Percentiles rank a stretch among this genome's conserved stretches.
Evolutionary conservation across 352 stramenopile genomes (phyloP).

Genomic region (Globisporangium ultimum): DNA sequence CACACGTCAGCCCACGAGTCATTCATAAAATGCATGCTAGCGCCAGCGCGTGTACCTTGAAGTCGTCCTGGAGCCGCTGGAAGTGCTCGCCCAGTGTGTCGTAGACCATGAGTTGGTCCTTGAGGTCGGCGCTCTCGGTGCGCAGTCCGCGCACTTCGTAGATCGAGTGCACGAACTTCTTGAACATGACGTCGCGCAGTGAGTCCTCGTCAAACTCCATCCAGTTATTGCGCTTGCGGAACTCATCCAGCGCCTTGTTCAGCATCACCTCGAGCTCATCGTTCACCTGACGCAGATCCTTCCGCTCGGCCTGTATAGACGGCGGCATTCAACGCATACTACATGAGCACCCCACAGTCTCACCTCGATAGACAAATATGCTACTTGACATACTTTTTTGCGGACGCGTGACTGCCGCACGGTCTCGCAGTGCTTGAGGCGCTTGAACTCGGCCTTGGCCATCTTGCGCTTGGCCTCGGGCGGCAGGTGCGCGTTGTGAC

Average conservation of each 20-base stretch:
- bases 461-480: constrained; percentile 43
- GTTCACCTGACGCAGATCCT: constrained; percentile 51
- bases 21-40: neutral
- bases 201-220: constrained; percentile 49
- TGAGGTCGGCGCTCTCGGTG: constrained; percentile 37
- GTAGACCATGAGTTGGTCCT: constrained; percentile 48
- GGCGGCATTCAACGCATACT: no score
- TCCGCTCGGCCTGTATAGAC: constrained; percentile 30
- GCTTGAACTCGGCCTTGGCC: constrained; percentile 66
- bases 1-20: neutral
- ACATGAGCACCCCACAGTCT: no score
- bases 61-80: constrained; percentile 63
- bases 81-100: constrained; percentile 72
- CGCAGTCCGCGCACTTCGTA: constrained; percentile 61
- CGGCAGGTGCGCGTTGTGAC: constrained; percentile 37
- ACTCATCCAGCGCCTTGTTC: constrained; percentile 25
- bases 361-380: no score
- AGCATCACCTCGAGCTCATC: constrained; percentile 56
- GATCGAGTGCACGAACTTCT: constrained; percentile 72
- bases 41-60: constrained; percentile 15
- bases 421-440: constrained; percentile 76
- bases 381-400: constrained; percentile 42
- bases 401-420: constrained; percentile 75
- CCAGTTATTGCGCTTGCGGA: constrained; percentile 40
- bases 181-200: constrained; percentile 46